These are phyloP conservation scores for Rubia peregrina DNA, from an alignment of 305 asterid species.

Conservation along the genomic window DNA sequence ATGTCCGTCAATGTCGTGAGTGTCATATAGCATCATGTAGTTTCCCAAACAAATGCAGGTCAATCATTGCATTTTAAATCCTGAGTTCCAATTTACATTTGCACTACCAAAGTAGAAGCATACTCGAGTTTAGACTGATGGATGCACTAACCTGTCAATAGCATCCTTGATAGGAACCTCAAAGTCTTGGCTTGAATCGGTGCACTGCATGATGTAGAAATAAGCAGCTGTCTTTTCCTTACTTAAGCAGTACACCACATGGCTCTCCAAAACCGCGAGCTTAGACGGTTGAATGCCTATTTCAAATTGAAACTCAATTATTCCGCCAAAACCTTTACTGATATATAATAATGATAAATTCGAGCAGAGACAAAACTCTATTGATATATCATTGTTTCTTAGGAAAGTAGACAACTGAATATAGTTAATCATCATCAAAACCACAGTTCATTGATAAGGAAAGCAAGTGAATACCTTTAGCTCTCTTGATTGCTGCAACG, in stretches of 20 bases:
- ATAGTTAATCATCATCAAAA: neutral
- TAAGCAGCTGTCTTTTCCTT: constrained; percentile 29
- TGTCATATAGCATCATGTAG: neutral
- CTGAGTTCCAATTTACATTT: neutral
- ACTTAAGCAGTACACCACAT: constrained; percentile 27
- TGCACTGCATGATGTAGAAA: constrained; percentile 32
- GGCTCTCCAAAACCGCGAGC: constrained; percentile 30
- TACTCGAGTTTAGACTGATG: neutral
- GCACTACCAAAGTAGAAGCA: neutral
- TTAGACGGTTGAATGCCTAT: constrained; percentile 31
- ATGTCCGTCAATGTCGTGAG: neutral
- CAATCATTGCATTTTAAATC: neutral
- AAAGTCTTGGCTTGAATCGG: constrained; percentile 13
- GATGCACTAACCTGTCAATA: constrained; percentile 26
- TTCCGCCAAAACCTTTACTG: neutral
- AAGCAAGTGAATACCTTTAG: constrained; percentile 28
- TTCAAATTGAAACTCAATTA: constrained; percentile 5
- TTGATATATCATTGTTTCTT: neutral
- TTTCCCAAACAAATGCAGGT: neutral
- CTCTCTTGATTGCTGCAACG: constrained; percentile 37
- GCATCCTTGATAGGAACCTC: constrained; percentile 23
- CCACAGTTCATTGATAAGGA: neutral
- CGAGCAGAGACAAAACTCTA: neutral
- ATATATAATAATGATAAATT: neutral
- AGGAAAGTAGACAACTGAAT: neutral